A percentile compares a stretch with the other conserved stretches of the same genome.
Evolutionary conservation across 2,329 filamentous ascomycete species (phyloP).

Genomic region (Metarhizium rileyi): DNA sequence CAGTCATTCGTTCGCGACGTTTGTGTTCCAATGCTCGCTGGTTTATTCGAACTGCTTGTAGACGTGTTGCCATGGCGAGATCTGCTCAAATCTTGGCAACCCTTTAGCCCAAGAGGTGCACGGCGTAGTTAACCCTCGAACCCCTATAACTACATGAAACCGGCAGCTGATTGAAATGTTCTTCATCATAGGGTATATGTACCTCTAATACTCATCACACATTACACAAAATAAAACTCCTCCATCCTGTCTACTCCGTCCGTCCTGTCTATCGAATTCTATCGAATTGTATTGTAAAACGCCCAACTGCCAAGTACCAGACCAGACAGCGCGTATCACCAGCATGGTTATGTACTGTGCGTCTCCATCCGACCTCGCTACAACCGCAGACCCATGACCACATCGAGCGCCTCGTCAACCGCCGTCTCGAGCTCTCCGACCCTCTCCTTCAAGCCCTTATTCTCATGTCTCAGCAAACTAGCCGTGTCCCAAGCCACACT

Average conservation of each 20-base stretch:
- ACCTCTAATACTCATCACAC: not conserved
- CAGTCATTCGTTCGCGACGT: too few relatives aligned
- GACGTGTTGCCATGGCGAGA: too few relatives aligned
- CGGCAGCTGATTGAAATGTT: not conserved
- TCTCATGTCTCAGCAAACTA: constrained; percentile 51
- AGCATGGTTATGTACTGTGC: not conserved
- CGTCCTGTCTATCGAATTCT: too few relatives aligned
- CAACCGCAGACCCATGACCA: constrained; percentile 39
- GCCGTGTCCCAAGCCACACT: constrained; percentile 58
- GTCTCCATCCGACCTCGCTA: not conserved
- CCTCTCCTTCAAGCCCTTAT: constrained; percentile 48
- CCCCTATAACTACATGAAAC: not conserved
- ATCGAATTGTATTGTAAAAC: too few relatives aligned
- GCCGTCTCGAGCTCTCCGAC: constrained; percentile 49
- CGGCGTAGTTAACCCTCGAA: not conserved
- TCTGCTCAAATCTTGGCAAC: too few relatives aligned
- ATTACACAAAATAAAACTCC: constrained; percentile 1
- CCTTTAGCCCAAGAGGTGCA: not conserved
- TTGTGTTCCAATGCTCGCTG: too few relatives aligned
- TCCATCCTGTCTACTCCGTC: not conserved
- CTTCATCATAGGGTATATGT: not conserved
- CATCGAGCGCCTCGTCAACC: constrained; percentile 51
- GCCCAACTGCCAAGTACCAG: not conserved
- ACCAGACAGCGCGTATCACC: not conserved
- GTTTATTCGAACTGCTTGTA: too few relatives aligned